Evolutionary conservation across 495 filamentous ascomycete species (phyloP), one percentile per base, ranked within the genome.

Genomic region (Hypomontagnella monticulosa): DNA sequence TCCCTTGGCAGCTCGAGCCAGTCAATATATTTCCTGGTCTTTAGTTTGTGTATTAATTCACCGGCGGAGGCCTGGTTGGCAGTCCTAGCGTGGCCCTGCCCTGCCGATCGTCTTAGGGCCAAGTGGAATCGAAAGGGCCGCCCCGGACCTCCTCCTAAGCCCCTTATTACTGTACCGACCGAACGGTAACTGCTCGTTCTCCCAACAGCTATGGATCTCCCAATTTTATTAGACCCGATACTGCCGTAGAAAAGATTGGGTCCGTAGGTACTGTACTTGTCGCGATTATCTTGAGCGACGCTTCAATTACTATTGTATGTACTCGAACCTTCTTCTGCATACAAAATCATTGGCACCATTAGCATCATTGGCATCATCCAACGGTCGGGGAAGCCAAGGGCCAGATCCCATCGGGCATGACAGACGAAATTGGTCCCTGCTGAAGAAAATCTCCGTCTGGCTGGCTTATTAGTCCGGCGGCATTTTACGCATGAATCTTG

Each of bases 401-500:
- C 60, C 43, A 63, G 60, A 57, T 65, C 57, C 67, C 42, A 61
- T 65, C 56, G 58, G 56, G 48, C 51, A 56, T 57, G 57, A 61
- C 50, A 59, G 46, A 49, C 56, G 57, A 62, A 70, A 66, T 66
- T 66, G 67, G 67, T 58, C 67, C 67, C 62, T 70, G 67, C 67
- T 70, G 56, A 61, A 44, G 51, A 70, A 70, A 70, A 61, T 70
- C 67, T 70, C 67, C 67, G 67, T 70, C 67, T 70, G 67, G 67
- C 42, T 70, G 67, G 67, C 37, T 40, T 54, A 66, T 58, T 70
- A 57, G 56, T 41, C 67, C 67, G 67, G 62, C 67, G 67, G 67
- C 67, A 70, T 70, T 70, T 70, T 70, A 62, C 67, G 67, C 67
- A 70, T 70, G 59, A 70, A 70, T 70, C 61, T 70, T 62, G 62